A percentile compares a stretch with the other conserved stretches of the same genome.
These are phyloP conservation scores for Macrophomina pseudophaseolina DNA, from an alignment of 2,329 filamentous ascomycete genomes.

Conservation along the genomic window DNA sequence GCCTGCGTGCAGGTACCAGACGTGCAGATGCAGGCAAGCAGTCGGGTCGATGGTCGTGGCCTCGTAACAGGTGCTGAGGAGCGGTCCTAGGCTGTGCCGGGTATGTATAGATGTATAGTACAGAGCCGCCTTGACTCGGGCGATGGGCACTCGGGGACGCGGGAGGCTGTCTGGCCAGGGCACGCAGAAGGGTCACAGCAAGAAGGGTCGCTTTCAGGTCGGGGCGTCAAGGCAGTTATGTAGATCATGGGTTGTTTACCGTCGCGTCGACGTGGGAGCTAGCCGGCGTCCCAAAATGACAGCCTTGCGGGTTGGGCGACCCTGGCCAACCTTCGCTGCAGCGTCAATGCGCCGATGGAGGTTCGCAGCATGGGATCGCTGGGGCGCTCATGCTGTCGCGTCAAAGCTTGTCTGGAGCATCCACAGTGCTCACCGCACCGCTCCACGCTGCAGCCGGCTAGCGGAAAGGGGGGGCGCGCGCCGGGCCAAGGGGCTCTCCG, in stretches of 20 bases:
- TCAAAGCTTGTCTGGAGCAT: constrained; percentile 35
- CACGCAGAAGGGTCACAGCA: constrained; percentile 27
- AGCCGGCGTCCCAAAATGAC: constrained; percentile 35
- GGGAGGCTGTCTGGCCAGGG: constrained; percentile 32
- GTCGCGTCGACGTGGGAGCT: constrained; percentile 33
- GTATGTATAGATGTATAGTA: constrained; percentile 28
- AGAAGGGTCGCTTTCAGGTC: constrained; percentile 25
- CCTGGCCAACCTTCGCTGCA: constrained; percentile 31
- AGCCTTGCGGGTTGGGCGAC: constrained; percentile 39
- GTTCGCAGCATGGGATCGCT: constrained; percentile 34
- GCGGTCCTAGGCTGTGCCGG: constrained; percentile 13
- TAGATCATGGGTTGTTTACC: constrained; percentile 35
- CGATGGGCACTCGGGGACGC: constrained; percentile 22
- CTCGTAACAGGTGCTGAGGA: constrained; percentile 25
- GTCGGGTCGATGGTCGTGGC: constrained; percentile 17
- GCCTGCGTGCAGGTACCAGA: constrained; percentile 27
- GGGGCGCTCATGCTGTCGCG: constrained; percentile 37
- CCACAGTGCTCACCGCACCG: constrained; percentile 27
- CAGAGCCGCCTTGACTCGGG: constrained; percentile 24
- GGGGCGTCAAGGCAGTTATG: constrained; percentile 38
- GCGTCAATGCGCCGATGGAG: constrained; percentile 25
- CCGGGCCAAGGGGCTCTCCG: constrained; percentile 7
- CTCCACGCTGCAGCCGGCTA: constrained; percentile 21
- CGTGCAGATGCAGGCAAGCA: constrained; percentile 22
- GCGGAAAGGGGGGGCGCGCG: constrained; percentile 20